Percentiles rank a stretch among this genome's conserved stretches.
phyloP scores from a whole-genome alignment of 129 eudicot species.

The Flaveria linearis region DNA sequence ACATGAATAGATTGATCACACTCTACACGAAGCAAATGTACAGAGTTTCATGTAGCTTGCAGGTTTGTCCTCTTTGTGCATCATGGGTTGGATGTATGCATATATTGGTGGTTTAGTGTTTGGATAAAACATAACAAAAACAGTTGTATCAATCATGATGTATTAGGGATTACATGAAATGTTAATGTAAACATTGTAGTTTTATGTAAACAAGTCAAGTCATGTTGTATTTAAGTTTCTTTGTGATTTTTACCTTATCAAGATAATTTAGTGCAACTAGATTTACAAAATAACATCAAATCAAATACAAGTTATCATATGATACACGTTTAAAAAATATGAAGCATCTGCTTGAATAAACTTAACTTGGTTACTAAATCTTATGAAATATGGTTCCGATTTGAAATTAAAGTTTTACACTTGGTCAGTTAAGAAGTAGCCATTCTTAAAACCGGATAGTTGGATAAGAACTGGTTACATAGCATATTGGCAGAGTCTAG shows the following conservation, averaged over 20 bases:
- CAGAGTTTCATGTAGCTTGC: constrained; percentile 9
- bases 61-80: not conserved
- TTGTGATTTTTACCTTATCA: not conserved
- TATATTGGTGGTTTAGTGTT: not conserved
- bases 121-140: not conserved
- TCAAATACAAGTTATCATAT: not conserved
- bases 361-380: not conserved
- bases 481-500: too few species aligned
- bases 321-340: not conserved
- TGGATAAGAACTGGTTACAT: too few species aligned
- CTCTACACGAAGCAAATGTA: constrained; percentile 16
- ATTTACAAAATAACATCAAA: not conserved
- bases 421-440: not conserved
- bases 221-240: not conserved
- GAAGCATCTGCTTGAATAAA: not conserved
- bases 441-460: too few species aligned
- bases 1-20: not conserved
- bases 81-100: constrained; percentile 2
- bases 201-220: not conserved
- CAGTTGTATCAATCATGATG: constrained; percentile 6
- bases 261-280: not conserved
- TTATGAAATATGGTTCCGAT: not conserved
- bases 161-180: not conserved
- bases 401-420: not conserved
- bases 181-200: not conserved